phyloP scores from a whole-genome alignment of 2,329 filamentous ascomycete species.

The Colletotrichum eremochloae region DNA sequence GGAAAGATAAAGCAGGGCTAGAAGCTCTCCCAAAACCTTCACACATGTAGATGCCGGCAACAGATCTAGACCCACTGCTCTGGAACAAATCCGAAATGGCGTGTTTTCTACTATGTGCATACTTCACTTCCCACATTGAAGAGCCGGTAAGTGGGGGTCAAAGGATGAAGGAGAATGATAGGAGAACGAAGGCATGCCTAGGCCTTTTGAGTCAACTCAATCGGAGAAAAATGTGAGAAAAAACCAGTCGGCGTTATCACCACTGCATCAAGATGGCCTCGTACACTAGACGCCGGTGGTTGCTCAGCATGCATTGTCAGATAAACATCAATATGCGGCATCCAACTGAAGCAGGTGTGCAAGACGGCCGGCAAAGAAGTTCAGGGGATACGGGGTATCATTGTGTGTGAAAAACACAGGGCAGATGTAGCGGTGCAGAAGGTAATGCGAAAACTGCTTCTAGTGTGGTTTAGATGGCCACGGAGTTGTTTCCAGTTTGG shows the following conservation, averaged over 20 bases:
- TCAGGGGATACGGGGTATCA: neutral
- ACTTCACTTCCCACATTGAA: neutral
- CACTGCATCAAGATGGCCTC: neutral
- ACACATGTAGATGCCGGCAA: constrained; percentile 1
- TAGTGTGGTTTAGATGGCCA: neutral
- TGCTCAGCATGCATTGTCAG: neutral
- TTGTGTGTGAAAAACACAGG: neutral
- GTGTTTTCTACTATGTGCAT: neutral
- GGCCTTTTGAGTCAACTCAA: neutral
- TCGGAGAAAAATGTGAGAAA: too few relatives aligned
- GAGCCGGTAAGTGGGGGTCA: neutral
- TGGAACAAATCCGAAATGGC: constrained; percentile 15
- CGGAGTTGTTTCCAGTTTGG: constrained; percentile 30
- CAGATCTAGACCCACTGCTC: constrained; percentile 15
- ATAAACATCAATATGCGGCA: neutral
- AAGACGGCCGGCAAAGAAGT: neutral
- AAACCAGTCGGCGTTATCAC: neutral
- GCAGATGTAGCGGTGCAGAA: neutral
- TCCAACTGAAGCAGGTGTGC: neutral
- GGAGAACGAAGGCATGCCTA: too few relatives aligned
- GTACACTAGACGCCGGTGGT: neutral
- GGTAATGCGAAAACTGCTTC: neutral
- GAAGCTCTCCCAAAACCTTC: constrained; percentile 13
- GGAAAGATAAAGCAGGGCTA: neutral
- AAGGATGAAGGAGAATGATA: neutral